Evolutionary conservation across 768 basidiomycete genomes (phyloP).

Genomic region (Kwoniella dendrophila): DNA sequence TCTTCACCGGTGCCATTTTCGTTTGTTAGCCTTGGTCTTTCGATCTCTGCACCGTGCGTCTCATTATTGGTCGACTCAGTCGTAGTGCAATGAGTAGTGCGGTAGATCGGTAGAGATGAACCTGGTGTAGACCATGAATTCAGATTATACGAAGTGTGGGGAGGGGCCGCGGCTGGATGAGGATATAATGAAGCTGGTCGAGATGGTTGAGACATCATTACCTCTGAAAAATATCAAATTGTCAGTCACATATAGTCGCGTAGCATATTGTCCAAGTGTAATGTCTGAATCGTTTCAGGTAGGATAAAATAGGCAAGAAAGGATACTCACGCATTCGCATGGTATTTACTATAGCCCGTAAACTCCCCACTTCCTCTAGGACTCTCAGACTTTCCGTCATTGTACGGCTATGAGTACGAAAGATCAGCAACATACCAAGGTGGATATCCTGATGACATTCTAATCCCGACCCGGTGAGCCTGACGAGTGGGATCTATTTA

Average conservation of each 20-base stretch:
- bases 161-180: slow-evolving; percentile 1
- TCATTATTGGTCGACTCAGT: not conserved
- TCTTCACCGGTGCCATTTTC: not conserved
- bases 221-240: slow-evolving; percentile 25
- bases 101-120: not conserved
- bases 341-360: slow-evolving; percentile 38
- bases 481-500: not conserved
- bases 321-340: slow-evolving; percentile 44
- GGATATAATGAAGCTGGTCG: not conserved
- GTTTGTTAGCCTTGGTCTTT: not conserved
- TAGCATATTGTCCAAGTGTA: not conserved
- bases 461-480: not conserved
- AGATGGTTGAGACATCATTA: slow-evolving; percentile 40
- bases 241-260: not conserved
- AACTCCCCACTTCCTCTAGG: slow-evolving; percentile 39
- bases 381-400: slow-evolving; percentile 46
- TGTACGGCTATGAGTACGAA: slow-evolving; percentile 24
- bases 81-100: not conserved
- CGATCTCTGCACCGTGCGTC: too few species aligned
- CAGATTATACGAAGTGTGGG: slow-evolving; percentile 7
- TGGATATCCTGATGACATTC: not conserved
- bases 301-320: not conserved
- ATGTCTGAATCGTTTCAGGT: too few species aligned
- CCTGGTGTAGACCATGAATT: not conserved
- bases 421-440: not conserved